These are phyloP conservation scores for Phaffia tasmanica DNA, from an alignment of 768 basidiomycete species.

Conservation along the genomic window DNA sequence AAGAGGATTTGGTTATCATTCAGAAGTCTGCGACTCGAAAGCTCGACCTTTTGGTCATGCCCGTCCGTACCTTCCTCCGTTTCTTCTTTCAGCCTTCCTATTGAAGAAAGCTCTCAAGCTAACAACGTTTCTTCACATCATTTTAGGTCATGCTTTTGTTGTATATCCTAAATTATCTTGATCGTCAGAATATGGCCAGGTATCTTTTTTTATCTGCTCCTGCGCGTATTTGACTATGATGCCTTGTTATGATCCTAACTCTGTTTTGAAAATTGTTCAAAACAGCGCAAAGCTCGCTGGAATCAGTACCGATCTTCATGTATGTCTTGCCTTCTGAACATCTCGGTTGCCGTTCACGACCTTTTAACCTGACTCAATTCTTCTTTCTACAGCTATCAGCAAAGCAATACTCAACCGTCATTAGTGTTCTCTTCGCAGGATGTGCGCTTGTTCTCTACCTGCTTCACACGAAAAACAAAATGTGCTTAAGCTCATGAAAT, in stretches of 20 bases:
- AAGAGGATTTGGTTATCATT: slow-evolving; percentile 30
- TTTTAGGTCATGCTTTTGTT: neutral
- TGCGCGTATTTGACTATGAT: neutral
- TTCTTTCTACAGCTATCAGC: slow-evolving; percentile 7
- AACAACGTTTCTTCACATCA: neutral
- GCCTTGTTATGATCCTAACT: too few species aligned
- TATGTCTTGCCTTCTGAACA: slow-evolving; percentile 25
- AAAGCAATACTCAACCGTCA: slow-evolving; percentile 30
- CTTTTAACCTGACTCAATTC: slow-evolving; percentile 29
- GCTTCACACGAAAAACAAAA: too few species aligned
- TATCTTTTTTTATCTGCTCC: neutral
- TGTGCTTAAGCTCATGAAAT: too few species aligned
- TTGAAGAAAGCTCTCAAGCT: neutral
- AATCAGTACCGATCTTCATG: neutral
- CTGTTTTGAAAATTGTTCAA: neutral
- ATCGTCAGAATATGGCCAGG: slow-evolving; percentile 32
- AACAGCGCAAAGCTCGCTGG: neutral
- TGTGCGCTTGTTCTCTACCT: slow-evolving; percentile 9
- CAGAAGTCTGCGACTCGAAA: slow-evolving; percentile 30
- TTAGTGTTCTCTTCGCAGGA: slow-evolving; percentile 34
- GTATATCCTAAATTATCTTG: slow-evolving; percentile 17
- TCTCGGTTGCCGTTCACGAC: slow-evolving; percentile 31
- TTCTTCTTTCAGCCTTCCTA: slow-evolving; percentile 17
- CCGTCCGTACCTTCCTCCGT: neutral
- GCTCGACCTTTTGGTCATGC: slow-evolving; percentile 35